Evolutionary conservation across 2,329 filamentous ascomycete species (phyloP), one percentile per base, ranked within the genome.

Genomic region (Ceratocystis albifundus): DNA sequence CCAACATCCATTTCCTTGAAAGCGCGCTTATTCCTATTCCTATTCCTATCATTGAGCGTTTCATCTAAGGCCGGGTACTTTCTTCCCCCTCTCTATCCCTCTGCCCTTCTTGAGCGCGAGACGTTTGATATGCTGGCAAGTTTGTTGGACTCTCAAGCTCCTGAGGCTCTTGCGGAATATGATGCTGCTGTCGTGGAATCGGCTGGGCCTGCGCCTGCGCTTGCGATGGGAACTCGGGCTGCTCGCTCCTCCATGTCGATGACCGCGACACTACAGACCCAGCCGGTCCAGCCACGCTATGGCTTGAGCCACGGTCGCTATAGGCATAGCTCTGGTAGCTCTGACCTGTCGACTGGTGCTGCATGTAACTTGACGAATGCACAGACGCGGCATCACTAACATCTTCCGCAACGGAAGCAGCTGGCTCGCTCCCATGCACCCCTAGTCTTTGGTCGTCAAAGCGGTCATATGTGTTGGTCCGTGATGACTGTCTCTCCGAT

Each of bases 91-190:
- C n/a, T 25, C 25, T n/a, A 2, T 15, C 22, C 25, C 7, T 36
- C 28, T 12, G 36, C 36, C 36, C 10, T 41, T 36, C 55, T 32
- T 59, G 8, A 20, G 4, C 32, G 55, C 12, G 5, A n/a, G 55
- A 32, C 8, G 15, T 59, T 17, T 59, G 15, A 36, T 59, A n/a
- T 12, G 17, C 28, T 28, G 55, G 25, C 6, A 59, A n/a, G 25
- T 59, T 59, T n/a, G 55, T 59, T 15, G 55, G 55, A 8, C 55
- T 36, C n/a, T 59, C 55, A 17, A 59, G 55, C 28, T 59, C 55
- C 32, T 59, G 53, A 17, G 28, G 53, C 53, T 57, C 53, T 32
- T 30, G 22, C 22, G 22, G 53, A 10, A 50, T 20, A 2, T 50
- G 20, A 22, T 50, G 5, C 48, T 50, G 48, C 12, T 44, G 59